These are phyloP conservation scores for Pseudogymnoascus sp. DNA, from an alignment of 2,329 filamentous ascomycete genomes.

Conservation along the genomic window DNA sequence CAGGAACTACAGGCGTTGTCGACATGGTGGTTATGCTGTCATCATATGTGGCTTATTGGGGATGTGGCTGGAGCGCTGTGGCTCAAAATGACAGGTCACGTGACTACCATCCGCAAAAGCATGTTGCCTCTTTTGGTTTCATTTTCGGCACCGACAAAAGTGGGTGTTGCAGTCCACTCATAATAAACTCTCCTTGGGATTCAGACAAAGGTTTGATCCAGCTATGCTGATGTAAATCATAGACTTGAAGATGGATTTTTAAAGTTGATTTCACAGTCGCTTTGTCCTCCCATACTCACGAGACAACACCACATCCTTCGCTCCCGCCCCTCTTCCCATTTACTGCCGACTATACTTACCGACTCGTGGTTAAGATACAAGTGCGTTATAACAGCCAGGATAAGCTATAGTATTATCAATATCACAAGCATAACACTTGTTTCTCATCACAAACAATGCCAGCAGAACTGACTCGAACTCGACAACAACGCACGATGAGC, in stretches of 20 bases:
- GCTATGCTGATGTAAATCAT: not conserved
- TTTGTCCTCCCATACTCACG: not conserved
- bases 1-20: not conserved
- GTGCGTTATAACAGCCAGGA: not conserved
- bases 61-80: conserved; percentile 2
- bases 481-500: not conserved
- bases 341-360: not conserved
- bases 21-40: conserved; percentile 2
- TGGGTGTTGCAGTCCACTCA: not conserved
- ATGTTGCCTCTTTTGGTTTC: not conserved
- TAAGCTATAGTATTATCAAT: not conserved
- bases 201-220: not conserved
- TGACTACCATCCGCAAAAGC: not conserved
- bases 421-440: not conserved
- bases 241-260: not conserved
- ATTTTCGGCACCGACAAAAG: not conserved
- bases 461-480: not conserved
- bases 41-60: conserved; percentile 3
- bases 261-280: not conserved
- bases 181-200: not conserved
- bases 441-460: not conserved
- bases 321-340: not conserved
- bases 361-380: not conserved
- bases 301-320: not conserved
- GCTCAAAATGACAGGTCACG: not conserved